Evolutionary conservation across 768 basidiomycete genomes (phyloP).

Genomic region (Lentinula raphanica): DNA sequence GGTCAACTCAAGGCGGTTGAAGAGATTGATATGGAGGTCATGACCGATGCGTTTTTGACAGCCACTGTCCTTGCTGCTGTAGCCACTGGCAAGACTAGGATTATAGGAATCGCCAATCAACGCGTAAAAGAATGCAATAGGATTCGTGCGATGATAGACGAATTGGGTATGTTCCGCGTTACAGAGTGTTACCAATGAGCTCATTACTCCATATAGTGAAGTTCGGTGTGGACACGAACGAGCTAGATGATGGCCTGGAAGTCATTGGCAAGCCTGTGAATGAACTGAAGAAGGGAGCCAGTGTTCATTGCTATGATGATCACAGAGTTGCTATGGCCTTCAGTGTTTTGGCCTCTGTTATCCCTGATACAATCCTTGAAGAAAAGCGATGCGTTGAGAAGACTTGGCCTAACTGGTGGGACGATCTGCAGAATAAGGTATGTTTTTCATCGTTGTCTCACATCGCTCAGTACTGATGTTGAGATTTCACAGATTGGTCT

Average conservation of each 20-base stretch:
- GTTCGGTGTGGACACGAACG: slow-evolving; percentile 89
- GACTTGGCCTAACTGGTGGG: slow-evolving; percentile 99
- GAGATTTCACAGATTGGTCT: slow-evolving; percentile 68
- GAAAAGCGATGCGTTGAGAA: slow-evolving; percentile 99
- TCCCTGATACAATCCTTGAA: slow-evolving; percentile 76
- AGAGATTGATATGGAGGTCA: slow-evolving; percentile 95
- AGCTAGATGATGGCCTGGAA: slow-evolving; percentile 90
- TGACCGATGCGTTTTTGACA: slow-evolving; percentile 99
- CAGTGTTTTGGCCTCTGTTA: slow-evolving; percentile 74
- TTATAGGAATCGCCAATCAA: slow-evolving; percentile 95
- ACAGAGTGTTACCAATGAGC: slow-evolving; percentile 1
- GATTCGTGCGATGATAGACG: slow-evolving; percentile 93
- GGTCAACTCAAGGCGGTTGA: slow-evolving; percentile 80
- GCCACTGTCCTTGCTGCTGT: slow-evolving; percentile 91
- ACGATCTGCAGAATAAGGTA: slow-evolving; percentile 93
- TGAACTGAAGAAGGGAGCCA: slow-evolving; percentile 63
- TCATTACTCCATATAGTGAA: slow-evolving; percentile 54
- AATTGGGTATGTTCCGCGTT: slow-evolving; percentile 62
- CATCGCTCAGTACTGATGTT: not conserved
- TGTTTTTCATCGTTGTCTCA: slow-evolving; percentile 8
- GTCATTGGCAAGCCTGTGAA: slow-evolving; percentile 71
- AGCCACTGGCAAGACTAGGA: slow-evolving; percentile 64
- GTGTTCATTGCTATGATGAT: slow-evolving; percentile 95
- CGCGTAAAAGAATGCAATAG: slow-evolving; percentile 98
- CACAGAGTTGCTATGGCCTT: slow-evolving; percentile 99